These are phyloP conservation scores for Scedosporium boydii DNA, from an alignment of 2,329 filamentous ascomycete genomes.

Conservation along the genomic window DNA sequence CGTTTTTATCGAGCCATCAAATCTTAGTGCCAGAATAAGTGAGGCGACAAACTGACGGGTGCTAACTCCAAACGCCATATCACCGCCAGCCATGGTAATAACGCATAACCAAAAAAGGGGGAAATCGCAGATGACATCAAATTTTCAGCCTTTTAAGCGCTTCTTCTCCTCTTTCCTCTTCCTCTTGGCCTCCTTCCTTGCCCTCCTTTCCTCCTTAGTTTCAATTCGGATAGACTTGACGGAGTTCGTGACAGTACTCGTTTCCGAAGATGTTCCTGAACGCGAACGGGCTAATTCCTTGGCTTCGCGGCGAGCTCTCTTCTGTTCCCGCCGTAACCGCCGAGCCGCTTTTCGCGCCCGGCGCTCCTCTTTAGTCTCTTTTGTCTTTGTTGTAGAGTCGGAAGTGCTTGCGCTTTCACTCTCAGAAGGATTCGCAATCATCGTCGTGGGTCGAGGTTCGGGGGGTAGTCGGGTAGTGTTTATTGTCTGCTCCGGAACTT, in stretches of 20 bases:
- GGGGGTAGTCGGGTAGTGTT: not conserved
- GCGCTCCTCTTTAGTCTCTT: slow-evolving; percentile 34
- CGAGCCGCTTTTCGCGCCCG: slow-evolving; percentile 25
- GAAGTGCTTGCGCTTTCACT: slow-evolving; percentile 7
- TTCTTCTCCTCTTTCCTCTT: slow-evolving; percentile 33
- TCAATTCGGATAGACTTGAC: slow-evolving; percentile 12
- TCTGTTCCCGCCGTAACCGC: slow-evolving; percentile 14
- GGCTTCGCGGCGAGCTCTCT: slow-evolving; percentile 16
- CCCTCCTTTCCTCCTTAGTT: slow-evolving; percentile 16
- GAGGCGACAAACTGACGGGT: not conserved
- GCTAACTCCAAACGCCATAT: slow-evolving; percentile 1
- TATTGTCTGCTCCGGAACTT: slow-evolving; percentile 1
- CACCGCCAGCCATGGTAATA: not conserved
- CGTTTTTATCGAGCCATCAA: not conserved
- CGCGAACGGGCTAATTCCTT: slow-evolving; percentile 2
- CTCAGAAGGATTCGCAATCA: slow-evolving; percentile 5
- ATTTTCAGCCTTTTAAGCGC: slow-evolving; percentile 15
- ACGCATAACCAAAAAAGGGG: not conserved
- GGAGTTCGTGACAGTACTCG: not conserved
- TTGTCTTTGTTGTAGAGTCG: slow-evolving; percentile 12
- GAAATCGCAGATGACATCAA: not conserved
- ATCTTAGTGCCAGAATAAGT: not conserved
- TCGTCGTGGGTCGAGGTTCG: not conserved
- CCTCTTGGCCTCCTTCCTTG: slow-evolving; percentile 16
- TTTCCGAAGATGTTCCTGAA: slow-evolving; percentile 14